Percentiles rank a stretch among this genome's conserved stretches.
These are phyloP conservation scores for Heliamphora exappendiculata DNA, from an alignment of 148 eudicot genomes.

Conservation along the genomic window DNA sequence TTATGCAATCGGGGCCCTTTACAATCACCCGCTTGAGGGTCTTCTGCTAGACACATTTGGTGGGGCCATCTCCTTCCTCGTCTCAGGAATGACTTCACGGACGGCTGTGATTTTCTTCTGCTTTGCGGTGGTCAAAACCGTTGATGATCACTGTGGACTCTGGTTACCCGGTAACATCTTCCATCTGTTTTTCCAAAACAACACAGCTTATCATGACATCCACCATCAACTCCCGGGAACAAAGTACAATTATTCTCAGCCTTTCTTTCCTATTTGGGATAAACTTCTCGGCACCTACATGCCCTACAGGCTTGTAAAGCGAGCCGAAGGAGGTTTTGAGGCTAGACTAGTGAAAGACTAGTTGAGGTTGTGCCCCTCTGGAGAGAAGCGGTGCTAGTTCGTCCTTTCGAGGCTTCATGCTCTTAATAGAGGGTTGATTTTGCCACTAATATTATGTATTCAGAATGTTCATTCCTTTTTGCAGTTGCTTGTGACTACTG, in stretches of 20 bases:
- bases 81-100: constrained; percentile 48
- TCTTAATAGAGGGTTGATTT: constrained; percentile 3
- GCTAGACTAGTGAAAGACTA: constrained; percentile 34
- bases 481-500: constrained; percentile 7
- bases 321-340: constrained; percentile 44
- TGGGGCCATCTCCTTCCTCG: constrained; percentile 43
- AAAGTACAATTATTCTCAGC: constrained; percentile 44
- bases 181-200: constrained; percentile 43
- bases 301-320: constrained; percentile 38
- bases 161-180: constrained; percentile 50
- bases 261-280: constrained; percentile 49
- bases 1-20: constrained; percentile 49
- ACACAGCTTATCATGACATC: constrained; percentile 48
- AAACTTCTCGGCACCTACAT: constrained; percentile 43
- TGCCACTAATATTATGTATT: constrained; percentile 11
- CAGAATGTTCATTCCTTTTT: constrained; percentile 17
- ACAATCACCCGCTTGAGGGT: constrained; percentile 51
- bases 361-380: constrained; percentile 1
- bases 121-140: constrained; percentile 44
- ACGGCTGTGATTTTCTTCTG: constrained; percentile 49
- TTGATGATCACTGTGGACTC: constrained; percentile 53
- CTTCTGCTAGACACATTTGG: constrained; percentile 43
- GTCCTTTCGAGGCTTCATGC: neutral
- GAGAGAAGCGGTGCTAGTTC: constrained; percentile 1
- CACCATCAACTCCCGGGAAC: constrained; percentile 50